Evolutionary conservation across 2,329 filamentous ascomycete genomes (phyloP).

Genomic region (Colletotrichum gloeosporioides): DNA sequence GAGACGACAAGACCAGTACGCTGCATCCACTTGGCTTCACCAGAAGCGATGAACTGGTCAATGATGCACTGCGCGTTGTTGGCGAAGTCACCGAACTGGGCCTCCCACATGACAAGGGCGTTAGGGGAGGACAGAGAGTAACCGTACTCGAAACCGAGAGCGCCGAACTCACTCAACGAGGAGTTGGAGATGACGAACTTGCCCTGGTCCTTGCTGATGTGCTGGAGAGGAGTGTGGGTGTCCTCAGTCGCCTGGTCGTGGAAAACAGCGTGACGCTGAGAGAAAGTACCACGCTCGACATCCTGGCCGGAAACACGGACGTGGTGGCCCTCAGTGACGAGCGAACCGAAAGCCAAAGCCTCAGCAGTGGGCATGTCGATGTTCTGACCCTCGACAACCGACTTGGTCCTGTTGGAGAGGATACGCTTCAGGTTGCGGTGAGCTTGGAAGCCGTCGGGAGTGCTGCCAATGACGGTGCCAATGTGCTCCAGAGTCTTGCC

Average conservation of each 20-base stretch:
- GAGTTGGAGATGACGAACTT: constrained; percentile 98
- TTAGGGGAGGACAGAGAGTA: constrained; percentile 98
- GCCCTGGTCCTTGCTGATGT: constrained; percentile 89
- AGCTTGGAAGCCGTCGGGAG: constrained; percentile 84
- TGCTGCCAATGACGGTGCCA: constrained; percentile 76
- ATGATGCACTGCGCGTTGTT: constrained; percentile 99
- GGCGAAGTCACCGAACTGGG: constrained; percentile 99
- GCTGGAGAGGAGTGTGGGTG: constrained; percentile 90
- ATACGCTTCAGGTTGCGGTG: constrained; percentile 99
- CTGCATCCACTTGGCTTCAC: constrained; percentile 98
- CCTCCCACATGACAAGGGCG: constrained; percentile 98
- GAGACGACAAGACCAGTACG: constrained; percentile 96
- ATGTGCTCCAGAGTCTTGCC: constrained; percentile 78
- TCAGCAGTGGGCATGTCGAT: constrained; percentile 99
- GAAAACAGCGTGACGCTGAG: constrained; percentile 94
- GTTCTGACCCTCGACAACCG: constrained; percentile 87
- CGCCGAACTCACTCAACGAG: constrained; percentile 73
- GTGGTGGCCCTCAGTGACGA: constrained; percentile 93
- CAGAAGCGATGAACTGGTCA: constrained; percentile 97
- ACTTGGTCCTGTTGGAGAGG: constrained; percentile 86
- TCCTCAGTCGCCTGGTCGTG: constrained; percentile 96
- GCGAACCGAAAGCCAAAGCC: constrained; percentile 89
- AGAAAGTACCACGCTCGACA: constrained; percentile 99
- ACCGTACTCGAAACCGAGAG: constrained; percentile 96
- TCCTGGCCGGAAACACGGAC: constrained; percentile 98